Base-by-base conservation (phyloP, 179 eudicot genomes). In the Silene noctiflora region DNA sequence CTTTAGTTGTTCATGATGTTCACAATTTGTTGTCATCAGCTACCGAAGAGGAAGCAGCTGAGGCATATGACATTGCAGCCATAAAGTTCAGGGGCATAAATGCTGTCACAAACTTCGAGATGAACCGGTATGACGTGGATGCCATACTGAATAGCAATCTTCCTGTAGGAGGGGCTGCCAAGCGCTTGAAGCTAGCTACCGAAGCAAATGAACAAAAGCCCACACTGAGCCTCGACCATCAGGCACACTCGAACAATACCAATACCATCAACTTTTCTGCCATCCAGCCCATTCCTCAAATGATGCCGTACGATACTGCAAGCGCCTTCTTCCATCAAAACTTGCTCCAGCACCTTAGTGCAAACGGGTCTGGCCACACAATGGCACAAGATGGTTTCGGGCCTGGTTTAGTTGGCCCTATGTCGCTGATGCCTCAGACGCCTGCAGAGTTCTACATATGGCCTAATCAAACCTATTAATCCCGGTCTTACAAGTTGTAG, bases 31-130 rank as follows among this genome's bases (percentile, higher is more conserved):
- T 56, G 20, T 56, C 35, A 42, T 75, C 89, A 93, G 98, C 97
- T 48, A 93, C 97, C 0, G 98, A 93, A 75, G 97, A 91, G 83
- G 98, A 93, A 86, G 98, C 98, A 46, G 98, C 98, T 1, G 98
- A 93, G 88, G 98, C 98, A 3, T 93, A 93, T 20, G 98, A 93
- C 86, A 91, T 93, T 71, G 98, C 98, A 33, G 98, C 98, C 4
- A 93, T 93, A 71, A 93, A 93, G 75, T 93, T 93, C 82, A 75
- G 98, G 62, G 97, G 97, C 4, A 71, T 87, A 44, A 91, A 89
- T 33, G 98, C 97, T 0, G 97, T 93, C 17, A 93, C 97, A 68
- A 89, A 93, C 20, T 91, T 91, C 5, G 95, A 91, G 84, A 93
- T 91, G 98, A 85, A 77, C 72, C 87, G 97, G 0, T 93, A 93